Percentiles rank a stretch among this genome's conserved stretches.
Evolutionary conservation across 768 basidiomycete species (phyloP).

Genomic region (Hydnomerulius pinastri): DNA sequence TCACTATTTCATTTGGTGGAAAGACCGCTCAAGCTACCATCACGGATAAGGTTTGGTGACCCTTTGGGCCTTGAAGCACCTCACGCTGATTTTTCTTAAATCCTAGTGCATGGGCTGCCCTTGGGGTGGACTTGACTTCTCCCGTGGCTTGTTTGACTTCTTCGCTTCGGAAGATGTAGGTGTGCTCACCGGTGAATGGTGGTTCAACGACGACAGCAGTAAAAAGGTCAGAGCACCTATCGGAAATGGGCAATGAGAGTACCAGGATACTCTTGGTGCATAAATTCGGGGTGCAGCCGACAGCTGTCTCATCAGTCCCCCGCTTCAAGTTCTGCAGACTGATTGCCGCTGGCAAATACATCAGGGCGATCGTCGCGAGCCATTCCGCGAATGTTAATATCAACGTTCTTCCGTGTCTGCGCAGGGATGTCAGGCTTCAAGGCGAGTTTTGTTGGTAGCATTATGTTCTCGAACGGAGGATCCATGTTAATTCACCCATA

Average conservation of each 20-base stretch:
- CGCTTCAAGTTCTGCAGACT: too few relatives aligned
- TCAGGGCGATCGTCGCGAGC: background rate
- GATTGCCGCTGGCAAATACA: too few relatives aligned
- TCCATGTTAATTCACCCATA: background rate
- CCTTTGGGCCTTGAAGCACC: background rate
- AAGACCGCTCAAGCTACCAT: slow-evolving; percentile 55
- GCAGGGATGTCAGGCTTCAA: background rate
- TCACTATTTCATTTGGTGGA: slow-evolving; percentile 60
- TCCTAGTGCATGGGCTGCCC: slow-evolving; percentile 66
- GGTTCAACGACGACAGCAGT: slow-evolving; percentile 42
- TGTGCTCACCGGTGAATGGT: slow-evolving; percentile 63
- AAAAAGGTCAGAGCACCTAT: background rate
- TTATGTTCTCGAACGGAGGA: background rate
- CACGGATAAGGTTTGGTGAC: slow-evolving; percentile 54
- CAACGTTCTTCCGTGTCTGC: background rate
- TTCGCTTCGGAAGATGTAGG: slow-evolving; percentile 53
- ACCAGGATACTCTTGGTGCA: too few relatives aligned
- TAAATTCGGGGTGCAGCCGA: too few relatives aligned
- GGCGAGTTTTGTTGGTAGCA: background rate
- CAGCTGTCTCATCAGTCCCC: too few relatives aligned
- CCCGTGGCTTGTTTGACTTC: slow-evolving; percentile 59
- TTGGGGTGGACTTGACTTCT: slow-evolving; percentile 67
- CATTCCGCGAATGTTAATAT: background rate
- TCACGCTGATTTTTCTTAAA: slow-evolving; percentile 1
- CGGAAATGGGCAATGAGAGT: background rate